Base-by-base conservation (phyloP, 768 basidiomycete species). In the Termitomyces sp. region DNA sequence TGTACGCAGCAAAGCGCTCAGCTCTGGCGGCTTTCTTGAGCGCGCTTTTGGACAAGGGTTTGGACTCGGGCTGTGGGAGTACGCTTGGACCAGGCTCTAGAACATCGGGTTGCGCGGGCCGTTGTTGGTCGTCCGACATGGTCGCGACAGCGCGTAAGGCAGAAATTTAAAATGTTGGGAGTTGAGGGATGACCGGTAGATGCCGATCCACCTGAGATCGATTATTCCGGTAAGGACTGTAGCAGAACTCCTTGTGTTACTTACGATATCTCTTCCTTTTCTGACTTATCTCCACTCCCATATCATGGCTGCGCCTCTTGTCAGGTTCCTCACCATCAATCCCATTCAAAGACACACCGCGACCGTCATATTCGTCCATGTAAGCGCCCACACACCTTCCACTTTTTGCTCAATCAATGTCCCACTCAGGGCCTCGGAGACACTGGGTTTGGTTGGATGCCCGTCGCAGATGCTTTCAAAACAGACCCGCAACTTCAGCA, bases 281-380 rank as follows among this genome's bases (percentile, higher is more conserved):
- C 56, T 51, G 41, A 40, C 54, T 53, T 62, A 54, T 63, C 54
- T 61, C 54, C 61, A 54, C 61, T 60, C 58, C 63, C 61, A 53
- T 43, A 56, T 49, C 51, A 75, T 78, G 73, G 69, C 73, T 57
- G 61, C 68, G 43, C 59, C 69, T 38, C 62, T 66, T 45, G 74
- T 86, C 52, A 79, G 81, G 63, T 79, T 68, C 68, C 69, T 87
- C 60, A 75, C 78, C 31, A 75, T 89, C 31, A 75, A 80, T 37
- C 77, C 90, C 11, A 66, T 74, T 41, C 65, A 75, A 38, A 84
- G 80, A 61, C 94, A 96, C 71, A 86, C 90, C 8, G 90, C 92
- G 8, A 94, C 92, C 0, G 83, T 96, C 61, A 88, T 96, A 65
- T 93, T 96, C 69, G 73, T 93, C 40, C 95, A 97, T 80, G 93